phyloP scores from a whole-genome alignment of 257 asterid species.

The Solanum acaule region DNA sequence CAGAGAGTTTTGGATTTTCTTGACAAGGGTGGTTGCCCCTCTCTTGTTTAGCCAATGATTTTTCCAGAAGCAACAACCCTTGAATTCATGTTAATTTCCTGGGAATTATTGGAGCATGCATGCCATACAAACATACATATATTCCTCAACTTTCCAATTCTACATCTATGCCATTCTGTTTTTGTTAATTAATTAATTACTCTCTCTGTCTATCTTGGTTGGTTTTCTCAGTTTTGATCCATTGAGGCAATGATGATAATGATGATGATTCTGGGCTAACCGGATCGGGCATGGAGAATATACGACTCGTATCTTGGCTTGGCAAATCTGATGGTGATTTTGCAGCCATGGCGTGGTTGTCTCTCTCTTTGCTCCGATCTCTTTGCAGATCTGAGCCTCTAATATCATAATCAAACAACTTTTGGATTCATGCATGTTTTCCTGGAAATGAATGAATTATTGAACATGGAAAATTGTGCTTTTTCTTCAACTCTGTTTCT shows the following conservation, averaged over 20 bases:
- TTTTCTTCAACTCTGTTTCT: not conserved
- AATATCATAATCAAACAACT: not conserved
- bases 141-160: not conserved
- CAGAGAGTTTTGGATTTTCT: not conserved
- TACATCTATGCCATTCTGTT: not conserved
- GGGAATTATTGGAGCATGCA: not conserved
- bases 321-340: slow-evolving; percentile 7
- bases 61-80: not conserved
- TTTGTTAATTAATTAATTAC: not conserved
- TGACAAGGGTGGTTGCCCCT: slow-evolving; percentile 45
- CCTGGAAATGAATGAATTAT: not conserved
- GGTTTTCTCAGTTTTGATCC: not conserved
- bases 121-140: not conserved
- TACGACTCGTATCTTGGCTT: slow-evolving; percentile 17
- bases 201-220: not conserved
- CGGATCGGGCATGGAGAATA: not conserved
- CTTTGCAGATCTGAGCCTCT: slow-evolving; percentile 26
- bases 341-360: slow-evolving; percentile 37
- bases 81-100: not conserved
- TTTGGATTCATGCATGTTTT: not conserved
- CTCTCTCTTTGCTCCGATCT: not conserved
- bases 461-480: not conserved
- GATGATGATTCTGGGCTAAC: not conserved
- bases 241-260: slow-evolving; percentile 2
- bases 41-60: slow-evolving; percentile 21